Evolutionary conservation across 345 rosid genomes (phyloP).

Genomic region (Corchorus capsularis): DNA sequence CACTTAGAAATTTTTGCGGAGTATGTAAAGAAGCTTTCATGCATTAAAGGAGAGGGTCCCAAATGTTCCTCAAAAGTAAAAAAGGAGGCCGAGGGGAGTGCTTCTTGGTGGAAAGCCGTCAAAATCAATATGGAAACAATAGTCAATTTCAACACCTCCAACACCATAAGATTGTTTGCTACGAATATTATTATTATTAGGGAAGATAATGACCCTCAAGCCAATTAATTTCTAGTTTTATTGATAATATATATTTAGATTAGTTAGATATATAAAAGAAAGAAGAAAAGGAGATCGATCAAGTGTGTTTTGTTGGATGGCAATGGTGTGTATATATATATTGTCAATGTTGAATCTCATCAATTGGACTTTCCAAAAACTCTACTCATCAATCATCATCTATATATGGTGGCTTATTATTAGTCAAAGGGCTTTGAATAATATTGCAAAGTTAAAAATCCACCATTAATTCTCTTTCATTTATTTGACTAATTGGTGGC

Average conservation of each 20-base stretch:
- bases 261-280: background rate
- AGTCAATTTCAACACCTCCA: conserved; percentile 29
- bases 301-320: background rate
- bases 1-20: conserved; percentile 12
- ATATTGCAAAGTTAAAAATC: background rate
- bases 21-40: conserved; percentile 19
- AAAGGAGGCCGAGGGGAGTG: conserved; percentile 6
- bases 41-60: conserved; percentile 8
- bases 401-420: background rate
- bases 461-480: background rate
- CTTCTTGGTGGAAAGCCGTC: conserved; percentile 34
- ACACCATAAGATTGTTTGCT: conserved; percentile 27
- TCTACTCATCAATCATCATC: conserved; percentile 9
- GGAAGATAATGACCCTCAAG: background rate
- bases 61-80: conserved; percentile 14
- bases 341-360: background rate
- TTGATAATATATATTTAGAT: background rate
- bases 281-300: no score
- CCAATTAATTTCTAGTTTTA: conserved; percentile 16
- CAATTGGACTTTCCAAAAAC: background rate
- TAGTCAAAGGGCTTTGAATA: background rate
- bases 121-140: conserved; percentile 23
- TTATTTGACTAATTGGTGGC: background rate
- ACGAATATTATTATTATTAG: background rate
- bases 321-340: background rate